Conservation (phyloP, 768 basidiomycete genomes). For the Paxillus ammoniavirescens region DNA sequence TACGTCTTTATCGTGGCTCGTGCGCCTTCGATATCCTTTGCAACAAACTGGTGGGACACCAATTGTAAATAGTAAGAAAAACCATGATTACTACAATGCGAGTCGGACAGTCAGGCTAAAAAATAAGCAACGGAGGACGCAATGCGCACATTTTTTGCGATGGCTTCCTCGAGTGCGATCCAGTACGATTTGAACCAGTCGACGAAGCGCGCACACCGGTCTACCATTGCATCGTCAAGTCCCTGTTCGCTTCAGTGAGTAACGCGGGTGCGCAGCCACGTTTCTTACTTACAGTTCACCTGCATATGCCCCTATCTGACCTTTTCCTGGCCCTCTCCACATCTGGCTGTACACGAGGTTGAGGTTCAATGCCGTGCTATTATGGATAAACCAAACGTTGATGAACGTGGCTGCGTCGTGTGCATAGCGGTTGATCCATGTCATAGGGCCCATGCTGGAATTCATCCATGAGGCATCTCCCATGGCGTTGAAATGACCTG, state of each 20-base stretch:
- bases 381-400: slow-evolving; percentile 59
- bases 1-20: slow-evolving; percentile 44
- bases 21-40: slow-evolving; percentile 50
- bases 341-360: slow-evolving; percentile 60
- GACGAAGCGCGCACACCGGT: slow-evolving; percentile 54
- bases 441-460: slow-evolving; percentile 50
- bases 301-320: slow-evolving; percentile 41
- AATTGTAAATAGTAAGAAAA: slow-evolving; percentile 63
- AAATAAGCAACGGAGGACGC: background rate
- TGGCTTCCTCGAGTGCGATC: slow-evolving; percentile 46
- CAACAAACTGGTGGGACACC: slow-evolving; percentile 52
- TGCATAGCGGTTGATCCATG: slow-evolving; percentile 41
- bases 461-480: slow-evolving; percentile 65
- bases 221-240: slow-evolving; percentile 48
- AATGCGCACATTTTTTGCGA: slow-evolving; percentile 50
- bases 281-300: slow-evolving; percentile 47
- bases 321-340: slow-evolving; percentile 17
- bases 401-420: slow-evolving; percentile 43
- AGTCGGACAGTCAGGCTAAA: background rate
- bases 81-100: slow-evolving; percentile 55
- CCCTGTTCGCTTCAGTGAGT: slow-evolving; percentile 33
- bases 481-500: slow-evolving; percentile 52
- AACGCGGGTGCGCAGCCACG: background rate
- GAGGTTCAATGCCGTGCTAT: slow-evolving; percentile 59
- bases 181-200: slow-evolving; percentile 52